Evolutionary conservation across 176 grass and related monocot species (phyloP).

Genomic region (Oryza officinalis): DNA sequence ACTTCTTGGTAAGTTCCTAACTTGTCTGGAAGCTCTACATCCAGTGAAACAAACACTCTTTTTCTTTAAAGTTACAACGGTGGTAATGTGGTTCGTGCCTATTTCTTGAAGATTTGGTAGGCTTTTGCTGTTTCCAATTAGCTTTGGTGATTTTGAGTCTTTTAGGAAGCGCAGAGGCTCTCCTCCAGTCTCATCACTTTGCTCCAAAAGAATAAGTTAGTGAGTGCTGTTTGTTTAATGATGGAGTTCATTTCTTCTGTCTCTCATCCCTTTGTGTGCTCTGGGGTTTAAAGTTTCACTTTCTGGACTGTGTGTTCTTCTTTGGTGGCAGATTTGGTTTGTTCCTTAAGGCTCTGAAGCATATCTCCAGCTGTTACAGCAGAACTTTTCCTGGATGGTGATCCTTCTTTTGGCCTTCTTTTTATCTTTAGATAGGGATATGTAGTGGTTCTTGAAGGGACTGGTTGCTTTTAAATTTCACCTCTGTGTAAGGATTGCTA

Average conservation of each 20-base stretch:
- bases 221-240: constrained; percentile 45
- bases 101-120: constrained; percentile 56
- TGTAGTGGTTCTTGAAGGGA: constrained; percentile 50
- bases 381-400: constrained; percentile 52
- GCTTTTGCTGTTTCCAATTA: constrained; percentile 63
- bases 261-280: constrained; percentile 53
- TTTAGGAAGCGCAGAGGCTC: constrained; percentile 37
- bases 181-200: constrained; percentile 48
- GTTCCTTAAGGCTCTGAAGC: constrained; percentile 42
- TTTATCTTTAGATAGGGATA: constrained; percentile 45
- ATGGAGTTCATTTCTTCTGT: constrained; percentile 48
- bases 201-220: constrained; percentile 40
- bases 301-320: constrained; percentile 47
- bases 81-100: constrained; percentile 36
- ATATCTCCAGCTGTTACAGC: constrained; percentile 54
- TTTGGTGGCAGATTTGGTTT: constrained; percentile 56
- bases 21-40: constrained; percentile 43
- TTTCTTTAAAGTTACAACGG: constrained; percentile 32
- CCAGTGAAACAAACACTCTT: constrained; percentile 25
- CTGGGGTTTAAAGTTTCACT: constrained; percentile 67
- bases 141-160: constrained; percentile 49
- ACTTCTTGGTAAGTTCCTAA: constrained; percentile 31
- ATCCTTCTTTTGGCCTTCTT: constrained; percentile 44
- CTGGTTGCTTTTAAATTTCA: constrained; percentile 48
- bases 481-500: constrained; percentile 46